Conservation (phyloP, 169 alveolate species). For the Gregarina niphandrodes region DNA sequence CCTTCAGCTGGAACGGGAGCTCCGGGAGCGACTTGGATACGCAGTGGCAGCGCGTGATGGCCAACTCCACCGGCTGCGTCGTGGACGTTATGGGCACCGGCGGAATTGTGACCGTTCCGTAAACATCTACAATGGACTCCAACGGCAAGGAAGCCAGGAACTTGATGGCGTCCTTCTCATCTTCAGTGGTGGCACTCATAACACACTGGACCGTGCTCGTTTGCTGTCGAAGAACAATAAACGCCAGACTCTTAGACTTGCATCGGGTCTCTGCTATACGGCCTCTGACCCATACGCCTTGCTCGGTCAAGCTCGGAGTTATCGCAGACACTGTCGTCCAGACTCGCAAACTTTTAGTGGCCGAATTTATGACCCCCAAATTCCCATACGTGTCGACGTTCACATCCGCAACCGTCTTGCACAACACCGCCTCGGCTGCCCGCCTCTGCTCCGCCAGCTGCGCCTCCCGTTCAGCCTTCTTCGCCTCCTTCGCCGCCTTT, state of each 20-base stretch:
- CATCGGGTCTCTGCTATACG: slow-evolving; percentile 7
- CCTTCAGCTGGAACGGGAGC: slow-evolving; percentile 82
- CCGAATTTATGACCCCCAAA: background rate
- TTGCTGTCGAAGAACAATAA: slow-evolving; percentile 9
- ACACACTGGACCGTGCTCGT: slow-evolving; percentile 11
- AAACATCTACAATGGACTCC: slow-evolving; percentile 78
- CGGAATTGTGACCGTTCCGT: slow-evolving; percentile 63
- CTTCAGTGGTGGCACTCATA: background rate
- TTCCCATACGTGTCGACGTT: background rate
- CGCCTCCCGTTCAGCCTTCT: too few species aligned
- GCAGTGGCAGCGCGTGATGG: slow-evolving; percentile 50
- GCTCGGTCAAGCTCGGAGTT: background rate
- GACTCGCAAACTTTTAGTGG: background rate
- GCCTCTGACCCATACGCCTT: slow-evolving; percentile 6
- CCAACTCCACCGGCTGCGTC: slow-evolving; percentile 63
- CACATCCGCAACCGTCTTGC: background rate
- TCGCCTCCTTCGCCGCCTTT: too few species aligned
- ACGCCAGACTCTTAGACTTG: slow-evolving; percentile 5
- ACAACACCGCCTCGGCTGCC: slow-evolving; percentile 2
- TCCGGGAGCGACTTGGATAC: slow-evolving; percentile 25
- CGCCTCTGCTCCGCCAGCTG: slow-evolving; percentile 11
- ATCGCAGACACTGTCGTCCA: background rate
- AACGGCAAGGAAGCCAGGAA: background rate
- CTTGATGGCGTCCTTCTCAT: background rate
- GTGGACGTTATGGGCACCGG: slow-evolving; percentile 59